Evolutionary conservation across 1,284 basidiomycete species (phyloP).

Genomic region (Meira miltonrushii): DNA sequence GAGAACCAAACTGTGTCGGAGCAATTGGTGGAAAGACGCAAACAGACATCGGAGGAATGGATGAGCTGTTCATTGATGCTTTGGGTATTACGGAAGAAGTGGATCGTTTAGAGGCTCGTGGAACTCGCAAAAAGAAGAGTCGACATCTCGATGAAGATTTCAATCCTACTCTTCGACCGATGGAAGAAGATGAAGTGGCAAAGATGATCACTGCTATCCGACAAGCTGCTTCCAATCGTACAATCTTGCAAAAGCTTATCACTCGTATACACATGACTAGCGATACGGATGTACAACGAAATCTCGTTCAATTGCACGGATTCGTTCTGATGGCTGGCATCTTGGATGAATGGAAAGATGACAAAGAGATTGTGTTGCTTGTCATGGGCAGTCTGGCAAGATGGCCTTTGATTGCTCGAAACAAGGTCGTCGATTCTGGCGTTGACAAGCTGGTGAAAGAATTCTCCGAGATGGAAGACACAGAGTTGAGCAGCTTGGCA

Average conservation of each 20-base stretch:
- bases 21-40: conserved; percentile 97
- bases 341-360: conserved; percentile 70
- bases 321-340: conserved; percentile 88
- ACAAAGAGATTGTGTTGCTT: conserved; percentile 69
- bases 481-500: conserved; percentile 26
- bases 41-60: conserved; percentile 87
- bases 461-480: conserved; percentile 16
- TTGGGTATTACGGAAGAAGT: conserved; percentile 90
- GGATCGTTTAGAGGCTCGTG: conserved; percentile 70
- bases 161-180: conserved; percentile 64
- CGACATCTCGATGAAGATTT: conserved; percentile 93
- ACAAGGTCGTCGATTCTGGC: conserved; percentile 78
- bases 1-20: conserved; percentile 91
- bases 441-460: conserved; percentile 38
- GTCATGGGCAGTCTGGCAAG: conserved; percentile 50
- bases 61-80: conserved; percentile 92
- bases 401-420: conserved; percentile 81
- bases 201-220: conserved; percentile 87
- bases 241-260: conserved; percentile 76
- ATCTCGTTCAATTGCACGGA: conserved; percentile 87
- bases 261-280: conserved; percentile 84
- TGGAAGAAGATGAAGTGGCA: conserved; percentile 73
- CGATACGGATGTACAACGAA: conserved; percentile 70
- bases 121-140: conserved; percentile 81
- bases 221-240: conserved; percentile 73